Percentiles rank a stretch among this genome's conserved stretches.
Evolutionary conservation across 106 monocot genomes (phyloP).

Genomic region (Amphibolis antarctica): DNA sequence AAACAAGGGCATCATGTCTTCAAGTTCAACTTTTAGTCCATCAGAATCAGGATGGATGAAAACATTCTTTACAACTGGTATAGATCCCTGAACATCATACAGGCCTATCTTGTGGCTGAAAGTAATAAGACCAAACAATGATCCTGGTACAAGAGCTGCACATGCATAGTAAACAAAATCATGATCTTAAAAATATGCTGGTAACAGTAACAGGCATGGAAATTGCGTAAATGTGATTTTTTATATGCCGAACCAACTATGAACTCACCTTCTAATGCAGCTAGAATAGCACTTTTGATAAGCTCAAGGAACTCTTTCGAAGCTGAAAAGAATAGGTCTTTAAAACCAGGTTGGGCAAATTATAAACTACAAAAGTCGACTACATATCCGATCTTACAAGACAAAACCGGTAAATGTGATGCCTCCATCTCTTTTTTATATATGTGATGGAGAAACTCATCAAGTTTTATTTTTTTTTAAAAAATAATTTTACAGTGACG

Average conservation of each 20-base stretch:
- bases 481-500: too few relatives aligned
- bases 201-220: not conserved
- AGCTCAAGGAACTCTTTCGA: constrained; percentile 98
- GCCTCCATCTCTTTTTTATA: too few relatives aligned
- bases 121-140: constrained; percentile 87
- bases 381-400: too few relatives aligned
- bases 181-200: not conserved
- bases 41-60: constrained; percentile 78
- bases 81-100: constrained; percentile 96
- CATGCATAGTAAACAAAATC: constrained; percentile 4
- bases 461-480: too few relatives aligned
- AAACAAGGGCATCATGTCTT: constrained; percentile 92
- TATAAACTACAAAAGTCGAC: not conserved
- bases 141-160: constrained; percentile 87
- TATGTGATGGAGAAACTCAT: too few relatives aligned
- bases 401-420: too few relatives aligned
- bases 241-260: not conserved
- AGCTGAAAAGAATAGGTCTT: constrained; percentile 34
- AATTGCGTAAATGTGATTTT: not conserved
- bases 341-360: not conserved
- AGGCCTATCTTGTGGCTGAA: constrained; percentile 96
- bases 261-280: constrained; percentile 78
- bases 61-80: constrained; percentile 91
- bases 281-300: constrained; percentile 84
- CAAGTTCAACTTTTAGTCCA: constrained; percentile 58